phyloP scores from a whole-genome alignment of 371 early-diverging fungal species.

The Smittium mucronatum region DNA sequence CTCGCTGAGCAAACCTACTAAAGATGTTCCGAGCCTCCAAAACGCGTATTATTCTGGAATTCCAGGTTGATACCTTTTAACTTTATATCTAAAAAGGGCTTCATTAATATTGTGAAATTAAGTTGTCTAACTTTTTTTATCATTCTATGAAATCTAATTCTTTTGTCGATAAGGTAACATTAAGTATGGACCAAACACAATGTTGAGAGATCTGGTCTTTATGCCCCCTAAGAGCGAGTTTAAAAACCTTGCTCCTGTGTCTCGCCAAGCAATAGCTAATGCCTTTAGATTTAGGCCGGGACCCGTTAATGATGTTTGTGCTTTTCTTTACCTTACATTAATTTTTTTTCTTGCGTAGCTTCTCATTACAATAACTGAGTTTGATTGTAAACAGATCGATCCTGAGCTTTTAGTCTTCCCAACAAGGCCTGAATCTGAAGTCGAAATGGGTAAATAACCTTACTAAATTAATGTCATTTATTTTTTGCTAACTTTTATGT shows the following conservation, averaged over 20 bases:
- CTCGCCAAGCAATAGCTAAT: slow-evolving; percentile 12
- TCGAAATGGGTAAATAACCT: neutral
- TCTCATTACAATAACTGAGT: neutral
- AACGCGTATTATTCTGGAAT: slow-evolving; percentile 6
- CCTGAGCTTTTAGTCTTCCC: neutral
- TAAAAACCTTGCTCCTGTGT: slow-evolving; percentile 3
- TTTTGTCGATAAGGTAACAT: neutral
- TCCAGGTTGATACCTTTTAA: neutral
- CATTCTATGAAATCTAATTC: neutral
- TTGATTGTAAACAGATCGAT: neutral
- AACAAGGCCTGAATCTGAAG: neutral
- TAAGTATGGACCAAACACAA: slow-evolving; percentile 1
- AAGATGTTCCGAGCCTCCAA: neutral
- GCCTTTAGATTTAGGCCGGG: slow-evolving; percentile 11
- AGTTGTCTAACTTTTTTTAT: too few relatives aligned
- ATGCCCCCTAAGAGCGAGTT: neutral
- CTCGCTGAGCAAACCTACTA: neutral
- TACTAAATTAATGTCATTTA: too few relatives aligned
- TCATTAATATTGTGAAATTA: too few relatives aligned
- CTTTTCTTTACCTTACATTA: neutral
- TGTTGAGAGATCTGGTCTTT: slow-evolving; percentile 9
- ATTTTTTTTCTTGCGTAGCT: neutral
- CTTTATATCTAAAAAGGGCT: too few relatives aligned
- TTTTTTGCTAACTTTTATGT: neutral
- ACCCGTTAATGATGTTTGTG: slow-evolving; percentile 7